Evolutionary conservation across 768 basidiomycete species (phyloP).

Genomic region (Russula vinacea): DNA sequence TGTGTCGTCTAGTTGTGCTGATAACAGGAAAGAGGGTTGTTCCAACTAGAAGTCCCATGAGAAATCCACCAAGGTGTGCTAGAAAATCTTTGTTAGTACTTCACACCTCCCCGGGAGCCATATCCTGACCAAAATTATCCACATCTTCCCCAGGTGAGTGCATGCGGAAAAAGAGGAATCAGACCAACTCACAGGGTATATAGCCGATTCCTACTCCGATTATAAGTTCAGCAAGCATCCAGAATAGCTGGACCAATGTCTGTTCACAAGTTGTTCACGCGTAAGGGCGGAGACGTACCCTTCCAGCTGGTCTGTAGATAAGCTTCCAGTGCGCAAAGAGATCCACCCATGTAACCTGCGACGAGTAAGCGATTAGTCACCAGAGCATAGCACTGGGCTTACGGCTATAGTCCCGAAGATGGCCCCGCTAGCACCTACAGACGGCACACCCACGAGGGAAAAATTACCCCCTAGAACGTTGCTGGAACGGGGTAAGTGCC

Average conservation of each 20-base stretch:
- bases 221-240: conserved; percentile 82
- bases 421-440: conserved; percentile 89
- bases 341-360: conserved; percentile 78
- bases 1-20: conserved; percentile 71
- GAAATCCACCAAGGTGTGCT: conserved; percentile 86
- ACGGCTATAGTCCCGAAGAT: conserved; percentile 86
- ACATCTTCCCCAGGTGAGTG: conserved; percentile 50
- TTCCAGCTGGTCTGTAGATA: conserved; percentile 75
- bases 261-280: background rate
- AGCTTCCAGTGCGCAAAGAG: conserved; percentile 90
- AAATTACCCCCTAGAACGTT: conserved; percentile 94
- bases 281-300: conserved; percentile 44
- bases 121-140: conserved; percentile 77
- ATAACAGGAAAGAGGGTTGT: conserved; percentile 89
- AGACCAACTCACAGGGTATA: conserved; percentile 62
- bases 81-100: conserved; percentile 19
- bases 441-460: conserved; percentile 80
- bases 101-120: conserved; percentile 1
- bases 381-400: conserved; percentile 30
- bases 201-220: conserved; percentile 84
- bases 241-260: conserved; percentile 55
- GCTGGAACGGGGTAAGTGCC: conserved; percentile 37
- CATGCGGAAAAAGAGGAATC: background rate
- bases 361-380: conserved; percentile 4
- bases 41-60: conserved; percentile 79